Evolutionary conservation across 2,329 filamentous ascomycete species (phyloP).

Genomic region (Fusarium transvaalense): DNA sequence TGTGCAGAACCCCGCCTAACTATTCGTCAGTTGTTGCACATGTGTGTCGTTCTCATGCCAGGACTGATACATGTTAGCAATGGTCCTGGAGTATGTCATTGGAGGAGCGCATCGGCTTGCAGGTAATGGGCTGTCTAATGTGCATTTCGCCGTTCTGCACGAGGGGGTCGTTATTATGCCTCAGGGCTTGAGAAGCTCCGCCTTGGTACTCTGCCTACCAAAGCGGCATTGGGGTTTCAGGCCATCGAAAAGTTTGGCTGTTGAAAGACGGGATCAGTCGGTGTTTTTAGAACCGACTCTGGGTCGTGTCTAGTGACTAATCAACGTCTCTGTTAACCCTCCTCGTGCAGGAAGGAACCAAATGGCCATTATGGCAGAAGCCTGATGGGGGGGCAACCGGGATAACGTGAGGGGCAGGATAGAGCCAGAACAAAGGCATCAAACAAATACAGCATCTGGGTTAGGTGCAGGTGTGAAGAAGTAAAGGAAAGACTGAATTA

Average conservation of each 20-base stretch:
- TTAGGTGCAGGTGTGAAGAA: neutral
- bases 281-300: too few relatives aligned
- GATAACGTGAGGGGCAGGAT: neutral
- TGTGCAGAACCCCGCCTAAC: neutral
- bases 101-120: neutral
- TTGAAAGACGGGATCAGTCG: too few relatives aligned
- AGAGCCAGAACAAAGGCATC: neutral
- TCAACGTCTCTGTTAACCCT: too few relatives aligned
- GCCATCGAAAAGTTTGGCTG: too few relatives aligned
- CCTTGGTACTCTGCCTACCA: neutral
- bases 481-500: conserved; percentile 2
- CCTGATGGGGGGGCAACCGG: neutral
- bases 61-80: neutral
- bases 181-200: neutral
- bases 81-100: neutral
- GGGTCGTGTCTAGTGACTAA: too few relatives aligned
- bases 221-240: too few relatives aligned
- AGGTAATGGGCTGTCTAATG: neutral
- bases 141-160: neutral
- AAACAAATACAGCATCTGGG: neutral
- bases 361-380: neutral
- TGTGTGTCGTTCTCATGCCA: neutral
- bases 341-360: neutral
- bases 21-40: neutral
- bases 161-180: neutral